These are phyloP conservation scores for Fusarium chuoi DNA, from an alignment of 2,329 filamentous ascomycete genomes.

Conservation along the genomic window DNA sequence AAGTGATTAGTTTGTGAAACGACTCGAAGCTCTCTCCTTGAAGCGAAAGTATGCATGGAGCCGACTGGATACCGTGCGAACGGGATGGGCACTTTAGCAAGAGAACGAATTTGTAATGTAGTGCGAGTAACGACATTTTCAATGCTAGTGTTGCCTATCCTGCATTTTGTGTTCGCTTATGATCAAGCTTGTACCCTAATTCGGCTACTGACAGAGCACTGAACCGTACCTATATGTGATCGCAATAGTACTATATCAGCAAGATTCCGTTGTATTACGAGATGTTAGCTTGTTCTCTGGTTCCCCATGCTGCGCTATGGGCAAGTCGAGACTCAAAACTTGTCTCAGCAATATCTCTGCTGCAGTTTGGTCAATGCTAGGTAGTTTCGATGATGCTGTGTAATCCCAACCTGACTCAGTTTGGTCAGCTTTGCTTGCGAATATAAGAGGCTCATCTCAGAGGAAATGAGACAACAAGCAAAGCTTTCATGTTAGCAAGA, in stretches of 20 bases:
- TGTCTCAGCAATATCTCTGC: constrained; percentile 16
- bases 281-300: constrained; percentile 18
- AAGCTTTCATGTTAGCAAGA: not conserved
- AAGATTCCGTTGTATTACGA: constrained; percentile 18
- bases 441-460: not conserved
- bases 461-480: not conserved
- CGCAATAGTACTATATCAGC: constrained; percentile 24
- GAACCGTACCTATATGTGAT: constrained; percentile 5
- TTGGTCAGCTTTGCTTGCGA: not conserved
- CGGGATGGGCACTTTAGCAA: constrained; percentile 9
- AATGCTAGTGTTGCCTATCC: not conserved
- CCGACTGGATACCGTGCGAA: constrained; percentile 35
- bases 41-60: constrained; percentile 17
- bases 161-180: constrained; percentile 14
- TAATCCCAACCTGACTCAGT: not conserved
- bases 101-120: not conserved
- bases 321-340: constrained; percentile 2
- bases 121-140: not conserved
- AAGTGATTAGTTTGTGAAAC: constrained; percentile 4
- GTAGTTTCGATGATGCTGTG: not conserved
- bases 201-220: constrained; percentile 24
- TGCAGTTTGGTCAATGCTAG: not conserved
- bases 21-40: not conserved
- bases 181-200: constrained; percentile 14
- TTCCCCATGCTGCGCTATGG: constrained; percentile 23